phyloP scores from a whole-genome alignment of 2,329 filamentous ascomycete genomes.

The Phialemoniopsis sp. region DNA sequence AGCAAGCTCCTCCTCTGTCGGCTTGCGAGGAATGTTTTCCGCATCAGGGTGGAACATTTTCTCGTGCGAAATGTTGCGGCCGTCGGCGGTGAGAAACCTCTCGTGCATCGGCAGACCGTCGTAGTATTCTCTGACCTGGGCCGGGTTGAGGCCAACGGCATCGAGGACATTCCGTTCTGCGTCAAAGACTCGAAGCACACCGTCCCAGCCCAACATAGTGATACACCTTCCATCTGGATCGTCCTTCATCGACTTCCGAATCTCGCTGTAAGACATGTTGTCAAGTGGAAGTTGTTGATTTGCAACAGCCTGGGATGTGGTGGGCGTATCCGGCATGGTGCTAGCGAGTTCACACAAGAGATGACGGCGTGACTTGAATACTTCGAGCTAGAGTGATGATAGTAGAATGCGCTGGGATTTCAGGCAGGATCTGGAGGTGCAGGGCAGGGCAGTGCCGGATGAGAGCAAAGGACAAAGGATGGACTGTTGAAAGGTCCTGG shows the following conservation, averaged over 20 bases:
- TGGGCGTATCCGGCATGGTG: too few relatives aligned
- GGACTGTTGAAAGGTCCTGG: too few relatives aligned
- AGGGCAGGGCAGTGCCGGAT: too few relatives aligned
- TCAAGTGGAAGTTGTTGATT: slow-evolving; percentile 3
- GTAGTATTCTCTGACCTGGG: slow-evolving; percentile 12
- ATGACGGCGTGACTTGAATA: too few relatives aligned
- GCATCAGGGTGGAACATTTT: slow-evolving; percentile 11
- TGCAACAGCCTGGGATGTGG: neutral
- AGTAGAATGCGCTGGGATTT: too few relatives aligned
- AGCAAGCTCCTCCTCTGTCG: slow-evolving; percentile 9
- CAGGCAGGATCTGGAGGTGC: too few relatives aligned
- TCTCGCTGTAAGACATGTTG: slow-evolving; percentile 2
- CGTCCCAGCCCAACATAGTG: slow-evolving; percentile 9
- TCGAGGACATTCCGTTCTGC: slow-evolving; percentile 10
- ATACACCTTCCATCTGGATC: slow-evolving; percentile 8
- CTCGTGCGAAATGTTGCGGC: slow-evolving; percentile 9
- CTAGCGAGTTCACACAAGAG: too few relatives aligned
- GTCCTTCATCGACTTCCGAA: slow-evolving; percentile 3
- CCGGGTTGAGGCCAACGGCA: slow-evolving; percentile 9
- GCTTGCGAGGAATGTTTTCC: slow-evolving; percentile 9
- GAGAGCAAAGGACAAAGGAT: too few relatives aligned
- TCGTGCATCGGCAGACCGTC: slow-evolving; percentile 4
- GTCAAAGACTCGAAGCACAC: slow-evolving; percentile 11
- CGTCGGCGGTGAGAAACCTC: slow-evolving; percentile 9
- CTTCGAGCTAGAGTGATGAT: too few relatives aligned